Conservation (phyloP, 2,329 filamentous ascomycete genomes). For the Cladosporium oxysporum region DNA sequence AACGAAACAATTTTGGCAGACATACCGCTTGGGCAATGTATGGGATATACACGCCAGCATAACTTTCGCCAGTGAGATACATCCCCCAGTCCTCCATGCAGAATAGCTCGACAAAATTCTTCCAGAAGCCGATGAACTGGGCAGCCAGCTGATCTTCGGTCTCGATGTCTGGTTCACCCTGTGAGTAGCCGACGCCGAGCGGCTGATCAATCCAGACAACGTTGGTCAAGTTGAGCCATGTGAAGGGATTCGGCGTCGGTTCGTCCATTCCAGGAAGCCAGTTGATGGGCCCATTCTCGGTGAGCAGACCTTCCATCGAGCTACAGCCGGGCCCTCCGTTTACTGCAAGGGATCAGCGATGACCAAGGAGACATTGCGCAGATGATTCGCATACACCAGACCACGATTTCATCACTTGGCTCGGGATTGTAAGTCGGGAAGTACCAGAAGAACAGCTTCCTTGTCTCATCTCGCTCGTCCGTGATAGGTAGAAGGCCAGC, state of each 20-base stretch:
- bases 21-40: conserved; percentile 38
- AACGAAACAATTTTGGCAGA: conserved; percentile 51
- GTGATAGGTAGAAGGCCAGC: conserved; percentile 37
- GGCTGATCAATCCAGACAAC: conserved; percentile 46
- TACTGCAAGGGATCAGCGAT: conserved; percentile 14
- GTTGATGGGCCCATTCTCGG: conserved; percentile 48
- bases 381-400: conserved; percentile 32
- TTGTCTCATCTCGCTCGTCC: conserved; percentile 26
- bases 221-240: conserved; percentile 47
- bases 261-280: conserved; percentile 26
- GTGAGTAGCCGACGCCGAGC: conserved; percentile 35
- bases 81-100: conserved; percentile 57
- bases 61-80: conserved; percentile 58
- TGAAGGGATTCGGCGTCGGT: conserved; percentile 50
- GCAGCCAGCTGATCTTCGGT: conserved; percentile 24
- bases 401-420: conserved; percentile 43
- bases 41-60: conserved; percentile 36
- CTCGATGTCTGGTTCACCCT: conserved; percentile 35
- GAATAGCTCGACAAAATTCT: conserved; percentile 46
- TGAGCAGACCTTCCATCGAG: conserved; percentile 47
- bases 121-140: conserved; percentile 17
- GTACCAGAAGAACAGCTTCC: conserved; percentile 51
- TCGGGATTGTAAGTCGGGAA: conserved; percentile 49
- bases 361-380: neutral
- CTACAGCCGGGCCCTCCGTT: conserved; percentile 47